Conservation (phyloP, 2,329 filamentous ascomycete genomes). For the Venturia pyrina region DNA sequence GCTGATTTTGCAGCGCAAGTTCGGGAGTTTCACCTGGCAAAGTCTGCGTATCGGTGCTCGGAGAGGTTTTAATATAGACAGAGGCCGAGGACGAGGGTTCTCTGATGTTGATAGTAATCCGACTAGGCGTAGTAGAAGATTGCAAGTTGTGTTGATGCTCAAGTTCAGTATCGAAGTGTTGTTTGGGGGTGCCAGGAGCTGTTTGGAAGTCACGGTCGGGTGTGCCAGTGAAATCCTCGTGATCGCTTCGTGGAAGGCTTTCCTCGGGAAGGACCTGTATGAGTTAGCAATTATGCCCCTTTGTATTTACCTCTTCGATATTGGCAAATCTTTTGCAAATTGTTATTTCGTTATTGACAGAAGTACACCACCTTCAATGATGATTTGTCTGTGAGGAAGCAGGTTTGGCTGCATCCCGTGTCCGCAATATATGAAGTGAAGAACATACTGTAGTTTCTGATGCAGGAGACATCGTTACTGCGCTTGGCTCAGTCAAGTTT, state of each 20-base stretch:
- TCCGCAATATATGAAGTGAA: slow-evolving; percentile 12
- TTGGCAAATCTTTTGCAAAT: neutral
- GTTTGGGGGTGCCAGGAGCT: slow-evolving; percentile 2
- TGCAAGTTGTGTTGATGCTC: slow-evolving; percentile 4
- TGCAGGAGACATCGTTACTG: neutral
- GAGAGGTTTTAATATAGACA: neutral
- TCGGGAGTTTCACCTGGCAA: neutral
- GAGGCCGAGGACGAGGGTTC: slow-evolving; percentile 17
- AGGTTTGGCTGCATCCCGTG: neutral
- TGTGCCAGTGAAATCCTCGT: neutral
- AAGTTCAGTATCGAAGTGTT: neutral
- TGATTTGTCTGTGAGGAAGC: neutral
- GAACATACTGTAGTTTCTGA: slow-evolving; percentile 15
- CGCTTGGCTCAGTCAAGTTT: slow-evolving; percentile 13
- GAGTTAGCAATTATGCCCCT: neutral
- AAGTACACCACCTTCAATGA: neutral
- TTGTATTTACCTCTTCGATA: neutral
- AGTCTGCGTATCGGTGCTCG: neutral
- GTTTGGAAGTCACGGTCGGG: neutral
- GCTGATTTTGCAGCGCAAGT: neutral
- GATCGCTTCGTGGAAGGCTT: neutral
- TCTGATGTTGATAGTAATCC: slow-evolving; percentile 29
- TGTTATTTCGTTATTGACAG: neutral
- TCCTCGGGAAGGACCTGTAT: neutral
- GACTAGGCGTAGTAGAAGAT: slow-evolving; percentile 20